Conservation (phyloP, 371 early-diverging fungal species). For the Catenaria anguillulae region DNA sequence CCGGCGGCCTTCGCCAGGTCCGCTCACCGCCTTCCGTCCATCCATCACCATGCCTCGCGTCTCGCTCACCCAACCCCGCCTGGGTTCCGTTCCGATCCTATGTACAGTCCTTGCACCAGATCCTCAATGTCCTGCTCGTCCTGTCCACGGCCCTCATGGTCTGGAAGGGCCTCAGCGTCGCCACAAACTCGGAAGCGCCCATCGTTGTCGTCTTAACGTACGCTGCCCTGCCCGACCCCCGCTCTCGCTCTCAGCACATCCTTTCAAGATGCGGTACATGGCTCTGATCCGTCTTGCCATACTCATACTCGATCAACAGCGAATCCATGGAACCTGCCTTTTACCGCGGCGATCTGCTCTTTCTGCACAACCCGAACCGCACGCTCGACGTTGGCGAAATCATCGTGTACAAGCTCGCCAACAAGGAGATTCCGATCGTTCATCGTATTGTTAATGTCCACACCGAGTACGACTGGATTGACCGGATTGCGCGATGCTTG, state of each 20-base stretch:
- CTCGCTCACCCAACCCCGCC: constrained; percentile 16
- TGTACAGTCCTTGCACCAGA: constrained; percentile 11
- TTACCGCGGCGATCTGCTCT: constrained; percentile 91
- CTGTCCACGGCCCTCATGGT: constrained; percentile 88
- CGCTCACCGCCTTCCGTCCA: no score
- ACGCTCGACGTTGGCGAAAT: constrained; percentile 87
- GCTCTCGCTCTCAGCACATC: not conserved
- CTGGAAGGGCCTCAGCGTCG: constrained; percentile 81
- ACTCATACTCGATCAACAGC: constrained; percentile 26
- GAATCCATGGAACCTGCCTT: constrained; percentile 99
- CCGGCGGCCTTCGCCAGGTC: no score
- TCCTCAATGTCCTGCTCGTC: constrained; percentile 42
- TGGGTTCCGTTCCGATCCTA: constrained; percentile 58
- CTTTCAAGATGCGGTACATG: not conserved
- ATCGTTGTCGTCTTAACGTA: constrained; percentile 95
- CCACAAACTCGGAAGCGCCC: constrained; percentile 89
- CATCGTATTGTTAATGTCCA: constrained; percentile 91
- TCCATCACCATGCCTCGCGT: not conserved
- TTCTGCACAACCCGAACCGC: constrained; percentile 52
- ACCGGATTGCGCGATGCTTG: no score
- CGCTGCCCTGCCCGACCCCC: not conserved
- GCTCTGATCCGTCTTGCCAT: not conserved
- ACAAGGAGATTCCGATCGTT: constrained; percentile 92
- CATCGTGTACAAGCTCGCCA: constrained; percentile 85
- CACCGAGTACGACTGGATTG: constrained; percentile 33